A percentile compares a stretch with the other conserved stretches of the same genome.
These are phyloP conservation scores for Heterobasidion annosum DNA, from an alignment of 1,284 basidiomycete species.

Conservation along the genomic window DNA sequence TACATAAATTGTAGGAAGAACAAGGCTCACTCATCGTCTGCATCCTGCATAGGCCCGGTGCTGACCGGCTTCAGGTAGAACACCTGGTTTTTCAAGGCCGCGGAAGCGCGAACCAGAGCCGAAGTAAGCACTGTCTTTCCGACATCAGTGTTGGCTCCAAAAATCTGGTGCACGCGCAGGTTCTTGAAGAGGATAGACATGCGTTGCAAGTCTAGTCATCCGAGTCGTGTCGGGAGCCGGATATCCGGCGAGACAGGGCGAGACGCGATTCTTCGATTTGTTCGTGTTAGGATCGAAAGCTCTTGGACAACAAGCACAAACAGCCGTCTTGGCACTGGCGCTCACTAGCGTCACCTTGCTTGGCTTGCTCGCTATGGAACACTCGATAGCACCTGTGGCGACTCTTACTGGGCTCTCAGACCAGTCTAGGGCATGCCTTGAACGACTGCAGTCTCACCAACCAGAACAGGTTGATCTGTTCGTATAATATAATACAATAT, in stretches of 20 bases:
- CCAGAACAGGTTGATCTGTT: conserved; percentile 32
- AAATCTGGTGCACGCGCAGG: conserved; percentile 81
- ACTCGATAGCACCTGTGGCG: too few species aligned
- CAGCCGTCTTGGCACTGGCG: not conserved
- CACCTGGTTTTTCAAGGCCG: conserved; percentile 37
- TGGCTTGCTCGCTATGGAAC: too few species aligned
- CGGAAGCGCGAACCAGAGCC: conserved; percentile 73
- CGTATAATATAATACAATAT: conserved; percentile 22
- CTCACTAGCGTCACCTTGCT: not conserved
- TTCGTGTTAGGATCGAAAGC: not conserved
- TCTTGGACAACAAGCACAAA: conserved; percentile 4
- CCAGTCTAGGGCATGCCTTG: conserved; percentile 15
- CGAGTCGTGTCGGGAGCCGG: not conserved
- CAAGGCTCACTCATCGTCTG: conserved; percentile 68
- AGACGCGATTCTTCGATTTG: not conserved
- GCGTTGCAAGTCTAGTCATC: not conserved
- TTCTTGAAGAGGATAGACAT: conserved; percentile 62
- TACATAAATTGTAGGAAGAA: not conserved
- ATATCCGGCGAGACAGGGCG: not conserved
- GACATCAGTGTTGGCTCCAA: conserved; percentile 88
- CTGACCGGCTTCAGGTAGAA: conserved; percentile 91
- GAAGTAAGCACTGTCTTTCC: conserved; percentile 89
- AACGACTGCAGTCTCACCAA: not conserved
- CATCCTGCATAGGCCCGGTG: conserved; percentile 73
- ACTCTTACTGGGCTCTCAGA: conserved; percentile 10